A percentile compares a stretch with the other conserved stretches of the same genome.
phyloP scores from a whole-genome alignment of 1,284 basidiomycete species.

The Malassezia japonica region DNA sequence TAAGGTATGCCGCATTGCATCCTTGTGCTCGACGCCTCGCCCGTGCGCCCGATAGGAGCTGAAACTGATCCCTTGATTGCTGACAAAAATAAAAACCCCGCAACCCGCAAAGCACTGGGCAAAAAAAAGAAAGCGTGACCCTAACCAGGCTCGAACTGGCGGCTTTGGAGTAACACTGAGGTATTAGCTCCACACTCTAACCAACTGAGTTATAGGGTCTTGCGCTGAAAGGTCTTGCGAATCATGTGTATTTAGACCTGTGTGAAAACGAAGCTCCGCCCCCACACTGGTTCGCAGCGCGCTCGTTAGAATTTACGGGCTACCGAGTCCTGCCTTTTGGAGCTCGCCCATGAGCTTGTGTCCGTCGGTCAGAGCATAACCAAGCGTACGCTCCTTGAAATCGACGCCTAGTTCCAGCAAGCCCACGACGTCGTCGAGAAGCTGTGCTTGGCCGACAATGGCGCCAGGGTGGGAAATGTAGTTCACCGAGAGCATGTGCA shows the following conservation, averaged over 20 bases:
- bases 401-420: slow-evolving; percentile 56
- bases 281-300: no score
- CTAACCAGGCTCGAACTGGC: slow-evolving; percentile 22
- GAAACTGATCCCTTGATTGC: no score
- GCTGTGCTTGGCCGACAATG: slow-evolving; percentile 77
- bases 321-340: slow-evolving; percentile 17
- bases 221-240: not conserved
- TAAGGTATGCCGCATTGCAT: no score
- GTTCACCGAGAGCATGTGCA: slow-evolving; percentile 68
- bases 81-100: not conserved
- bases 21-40: no score
- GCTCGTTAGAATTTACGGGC: no score
- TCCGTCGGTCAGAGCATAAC: slow-evolving; percentile 71
- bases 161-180: slow-evolving; percentile 18
- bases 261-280: no score
- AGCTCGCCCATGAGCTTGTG: slow-evolving; percentile 60
- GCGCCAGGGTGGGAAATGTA: slow-evolving; percentile 35
- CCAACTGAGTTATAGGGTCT: slow-evolving; percentile 21
- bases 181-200: slow-evolving; percentile 25
- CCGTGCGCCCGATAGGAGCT: no score
- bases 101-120: no score
- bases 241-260: no score
- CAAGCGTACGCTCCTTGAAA: slow-evolving; percentile 64
- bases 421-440: slow-evolving; percentile 78
- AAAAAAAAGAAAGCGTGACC: slow-evolving; percentile 11